Evolutionary conservation across 108 stramenopile genomes (phyloP).

Genomic region (Skeletonema potamos): DNA sequence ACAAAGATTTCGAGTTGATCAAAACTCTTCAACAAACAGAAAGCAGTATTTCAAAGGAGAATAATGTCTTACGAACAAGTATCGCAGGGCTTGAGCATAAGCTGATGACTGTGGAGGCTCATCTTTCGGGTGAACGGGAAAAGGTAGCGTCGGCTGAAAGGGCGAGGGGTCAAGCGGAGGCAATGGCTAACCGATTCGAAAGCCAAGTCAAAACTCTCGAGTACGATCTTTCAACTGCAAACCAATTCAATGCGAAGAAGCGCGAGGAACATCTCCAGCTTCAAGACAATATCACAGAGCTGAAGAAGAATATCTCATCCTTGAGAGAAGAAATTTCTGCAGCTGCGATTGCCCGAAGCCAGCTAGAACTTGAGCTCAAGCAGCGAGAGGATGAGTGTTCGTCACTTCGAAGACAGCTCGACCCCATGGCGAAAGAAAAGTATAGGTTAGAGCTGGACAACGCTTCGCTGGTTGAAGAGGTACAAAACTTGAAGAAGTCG

Average conservation of each 20-base stretch:
- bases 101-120: slow-evolving; percentile 5
- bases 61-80: slow-evolving; percentile 19
- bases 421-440: slow-evolving; percentile 30
- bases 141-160: neutral
- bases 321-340: slow-evolving; percentile 35
- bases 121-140: slow-evolving; percentile 3
- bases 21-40: slow-evolving; percentile 8
- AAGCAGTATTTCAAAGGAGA: slow-evolving; percentile 14
- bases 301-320: slow-evolving; percentile 20
- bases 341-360: slow-evolving; percentile 22
- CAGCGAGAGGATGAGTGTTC: slow-evolving; percentile 17
- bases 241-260: neutral
- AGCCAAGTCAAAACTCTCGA: slow-evolving; percentile 16
- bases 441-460: slow-evolving; percentile 32
- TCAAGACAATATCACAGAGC: slow-evolving; percentile 7
- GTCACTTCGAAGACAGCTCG: slow-evolving; percentile 10
- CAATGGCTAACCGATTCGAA: slow-evolving; percentile 16
- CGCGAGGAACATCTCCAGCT: slow-evolving; percentile 12
- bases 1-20: neutral
- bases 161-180: slow-evolving; percentile 21
- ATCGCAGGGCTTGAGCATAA: slow-evolving; percentile 19
- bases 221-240: slow-evolving; percentile 1
- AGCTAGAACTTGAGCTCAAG: slow-evolving; percentile 25
- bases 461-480: slow-evolving; percentile 16
- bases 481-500: slow-evolving; percentile 14